phyloP scores from a whole-genome alignment of 768 basidiomycete genomes.

The Leccinum boreale region DNA sequence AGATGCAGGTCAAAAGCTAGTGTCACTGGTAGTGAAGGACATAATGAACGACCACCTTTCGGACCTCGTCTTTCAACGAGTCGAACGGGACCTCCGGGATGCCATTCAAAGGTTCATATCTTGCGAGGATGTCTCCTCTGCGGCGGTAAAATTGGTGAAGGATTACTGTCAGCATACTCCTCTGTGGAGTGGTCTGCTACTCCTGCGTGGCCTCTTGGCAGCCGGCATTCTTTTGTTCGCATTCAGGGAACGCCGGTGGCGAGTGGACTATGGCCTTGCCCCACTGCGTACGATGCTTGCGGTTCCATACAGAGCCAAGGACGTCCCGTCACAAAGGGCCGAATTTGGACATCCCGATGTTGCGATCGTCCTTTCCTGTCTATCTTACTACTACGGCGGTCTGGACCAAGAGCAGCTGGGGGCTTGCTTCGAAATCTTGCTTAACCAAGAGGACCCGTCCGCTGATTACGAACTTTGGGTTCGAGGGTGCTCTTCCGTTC shows the following conservation, averaged over 20 bases:
- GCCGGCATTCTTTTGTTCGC: conserved; percentile 30
- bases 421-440: conserved; percentile 27
- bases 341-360: conserved; percentile 40
- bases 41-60: conserved; percentile 16
- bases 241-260: conserved; percentile 35
- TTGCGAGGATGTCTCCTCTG: not conserved
- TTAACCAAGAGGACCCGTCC: conserved; percentile 30
- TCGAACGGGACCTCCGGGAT: not conserved
- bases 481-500: conserved; percentile 12
- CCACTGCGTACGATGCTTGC: conserved; percentile 32
- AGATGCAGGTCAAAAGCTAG: conserved; percentile 9
- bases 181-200: conserved; percentile 25
- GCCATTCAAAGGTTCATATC: conserved; percentile 26
- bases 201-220: conserved; percentile 35
- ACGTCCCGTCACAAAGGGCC: conserved; percentile 35
- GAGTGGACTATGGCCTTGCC: conserved; percentile 38
- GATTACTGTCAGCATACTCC: not conserved
- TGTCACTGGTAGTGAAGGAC: conserved; percentile 11
- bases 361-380: conserved; percentile 33
- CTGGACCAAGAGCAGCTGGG: conserved; percentile 29
- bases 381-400: conserved; percentile 38
- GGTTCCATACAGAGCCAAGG: conserved; percentile 39
- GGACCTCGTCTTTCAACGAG: conserved; percentile 15
- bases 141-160: conserved; percentile 5
- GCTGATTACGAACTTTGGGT: conserved; percentile 34